phyloP scores from a whole-genome alignment of 768 basidiomycete species.

The Dictyophora rubrovolvata region DNA sequence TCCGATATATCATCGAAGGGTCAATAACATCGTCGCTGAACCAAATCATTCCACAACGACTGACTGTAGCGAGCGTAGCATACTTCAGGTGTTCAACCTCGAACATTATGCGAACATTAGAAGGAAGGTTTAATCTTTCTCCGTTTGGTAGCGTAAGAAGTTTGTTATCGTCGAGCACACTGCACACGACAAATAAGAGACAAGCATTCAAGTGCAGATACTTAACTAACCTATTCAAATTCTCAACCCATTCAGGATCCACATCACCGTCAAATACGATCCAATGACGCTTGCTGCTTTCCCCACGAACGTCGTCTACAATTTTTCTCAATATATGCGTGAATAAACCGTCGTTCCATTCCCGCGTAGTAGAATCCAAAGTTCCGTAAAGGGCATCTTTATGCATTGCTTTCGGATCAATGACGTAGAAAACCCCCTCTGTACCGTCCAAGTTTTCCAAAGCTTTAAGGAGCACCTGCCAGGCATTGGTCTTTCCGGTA shows the following conservation, averaged over 20 bases:
- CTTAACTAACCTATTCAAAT: conserved; percentile 78
- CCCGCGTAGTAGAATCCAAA: conserved; percentile 90
- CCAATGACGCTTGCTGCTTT: conserved; percentile 95
- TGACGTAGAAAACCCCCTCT: conserved; percentile 92
- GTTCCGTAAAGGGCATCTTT: conserved; percentile 98
- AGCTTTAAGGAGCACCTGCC: conserved; percentile 87
- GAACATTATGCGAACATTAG: conserved; percentile 98
- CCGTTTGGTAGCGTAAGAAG: conserved; percentile 94
- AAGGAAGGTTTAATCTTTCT: conserved; percentile 91
- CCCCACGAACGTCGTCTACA: conserved; percentile 96
- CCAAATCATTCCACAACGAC: conserved; percentile 99
- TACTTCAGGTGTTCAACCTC: conserved; percentile 97
- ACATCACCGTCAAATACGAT: conserved; percentile 99
- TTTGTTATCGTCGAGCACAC: conserved; percentile 98
- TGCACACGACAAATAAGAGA: conserved; percentile 22
- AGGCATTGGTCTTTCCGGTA: conserved; percentile 92
- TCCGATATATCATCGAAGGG: conserved; percentile 80
- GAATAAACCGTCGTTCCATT: conserved; percentile 99
- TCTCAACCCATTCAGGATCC: conserved; percentile 99
- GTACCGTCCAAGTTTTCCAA: conserved; percentile 83
- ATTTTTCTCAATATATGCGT: conserved; percentile 97
- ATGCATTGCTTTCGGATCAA: conserved; percentile 98
- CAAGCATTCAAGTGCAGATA: not conserved
- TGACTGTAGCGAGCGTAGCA: conserved; percentile 96
- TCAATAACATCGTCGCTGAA: conserved; percentile 96